Conservation (phyloP, 306 rosid genomes). For the Astragalus glycyphyllos region DNA sequence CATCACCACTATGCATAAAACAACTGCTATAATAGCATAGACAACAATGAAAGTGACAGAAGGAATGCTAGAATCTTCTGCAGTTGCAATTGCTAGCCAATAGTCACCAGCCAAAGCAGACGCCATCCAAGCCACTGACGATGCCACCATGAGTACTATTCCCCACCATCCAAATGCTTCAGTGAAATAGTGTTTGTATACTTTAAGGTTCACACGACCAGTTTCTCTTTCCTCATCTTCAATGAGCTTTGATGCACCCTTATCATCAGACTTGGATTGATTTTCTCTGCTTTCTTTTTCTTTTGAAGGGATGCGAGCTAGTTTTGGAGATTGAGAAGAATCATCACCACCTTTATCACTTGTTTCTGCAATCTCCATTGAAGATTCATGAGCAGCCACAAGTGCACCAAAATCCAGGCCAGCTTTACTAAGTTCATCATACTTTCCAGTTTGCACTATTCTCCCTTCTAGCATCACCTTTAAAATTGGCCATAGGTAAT, state of each 20-base stretch:
- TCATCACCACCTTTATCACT: constrained; percentile 39
- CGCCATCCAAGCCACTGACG: constrained; percentile 59
- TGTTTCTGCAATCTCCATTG: constrained; percentile 76
- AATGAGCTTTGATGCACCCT: constrained; percentile 69
- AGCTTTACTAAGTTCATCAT: constrained; percentile 61
- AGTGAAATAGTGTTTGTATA: constrained; percentile 78
- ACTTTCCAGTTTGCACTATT: constrained; percentile 79
- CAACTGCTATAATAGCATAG: constrained; percentile 61
- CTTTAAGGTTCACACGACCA: constrained; percentile 62
- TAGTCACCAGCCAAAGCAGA: constrained; percentile 69
- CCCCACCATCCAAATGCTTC: constrained; percentile 92
- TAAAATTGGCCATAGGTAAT: neutral
- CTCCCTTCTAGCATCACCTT: constrained; percentile 90
- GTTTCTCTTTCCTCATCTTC: constrained; percentile 87
- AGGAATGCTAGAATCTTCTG: constrained; percentile 51
- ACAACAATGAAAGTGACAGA: constrained; percentile 60
- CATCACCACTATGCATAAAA: constrained; percentile 46
- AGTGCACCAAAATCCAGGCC: constrained; percentile 82
- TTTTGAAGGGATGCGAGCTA: constrained; percentile 48
- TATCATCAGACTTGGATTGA: constrained; percentile 52
- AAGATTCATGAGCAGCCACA: constrained; percentile 85
- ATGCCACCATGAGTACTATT: constrained; percentile 52
- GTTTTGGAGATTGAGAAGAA: constrained; percentile 46
- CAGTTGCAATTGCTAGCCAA: constrained; percentile 81
- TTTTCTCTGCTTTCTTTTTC: constrained; percentile 52